Percentiles rank a stretch among this genome's conserved stretches.
Conservation (phyloP, 2,329 filamentous ascomycete species). For the Cytospora piceicola region DNA sequence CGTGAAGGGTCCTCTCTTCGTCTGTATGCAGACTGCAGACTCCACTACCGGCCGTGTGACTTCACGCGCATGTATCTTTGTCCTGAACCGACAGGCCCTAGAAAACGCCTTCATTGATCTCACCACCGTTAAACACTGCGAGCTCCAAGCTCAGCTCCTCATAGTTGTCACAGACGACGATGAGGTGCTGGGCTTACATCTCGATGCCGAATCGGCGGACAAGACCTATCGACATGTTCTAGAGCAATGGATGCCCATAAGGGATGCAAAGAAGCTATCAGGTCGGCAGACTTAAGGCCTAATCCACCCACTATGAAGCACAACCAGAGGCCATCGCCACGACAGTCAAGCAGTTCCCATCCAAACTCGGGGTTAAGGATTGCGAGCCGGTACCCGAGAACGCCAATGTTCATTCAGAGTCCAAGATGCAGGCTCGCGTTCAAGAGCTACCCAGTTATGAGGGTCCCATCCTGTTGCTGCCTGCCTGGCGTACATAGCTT, state of each 20-base stretch:
- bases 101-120: constrained; percentile 72
- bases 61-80: constrained; percentile 63
- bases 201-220: constrained; percentile 3
- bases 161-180: not conserved
- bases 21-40: constrained; percentile 66
- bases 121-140: constrained; percentile 63
- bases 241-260: not conserved
- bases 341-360: not conserved
- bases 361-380: not conserved
- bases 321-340: not conserved
- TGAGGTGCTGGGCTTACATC: not conserved
- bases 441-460: not conserved
- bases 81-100: constrained; percentile 73
- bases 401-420: not conserved
- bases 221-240: not conserved
- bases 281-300: not conserved
- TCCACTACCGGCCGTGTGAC: constrained; percentile 40
- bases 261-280: not conserved
- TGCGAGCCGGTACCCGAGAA: not conserved
- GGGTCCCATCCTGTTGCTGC: not conserved
- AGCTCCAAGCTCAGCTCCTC: constrained; percentile 39
- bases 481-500: not conserved
- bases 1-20: constrained; percentile 86
- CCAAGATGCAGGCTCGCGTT: not conserved
- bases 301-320: not conserved